Evolutionary conservation across 768 basidiomycete species (phyloP).

Genomic region (Leccinum sublutescens): DNA sequence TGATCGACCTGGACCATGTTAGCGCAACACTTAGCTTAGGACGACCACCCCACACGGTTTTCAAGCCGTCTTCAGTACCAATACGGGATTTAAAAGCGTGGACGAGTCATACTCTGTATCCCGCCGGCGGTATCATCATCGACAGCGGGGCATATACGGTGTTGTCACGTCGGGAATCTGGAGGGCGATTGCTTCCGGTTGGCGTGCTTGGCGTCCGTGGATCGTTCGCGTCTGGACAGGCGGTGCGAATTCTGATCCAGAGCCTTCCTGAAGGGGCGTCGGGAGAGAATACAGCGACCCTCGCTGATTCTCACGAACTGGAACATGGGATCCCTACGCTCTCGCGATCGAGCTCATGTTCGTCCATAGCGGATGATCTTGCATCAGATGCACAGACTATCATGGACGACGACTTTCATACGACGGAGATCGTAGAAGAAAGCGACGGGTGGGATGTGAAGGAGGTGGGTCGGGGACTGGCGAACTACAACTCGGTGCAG

Average conservation of each 20-base stretch:
- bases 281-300: slow-evolving; percentile 29
- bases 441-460: slow-evolving; percentile 66
- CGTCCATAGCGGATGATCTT: slow-evolving; percentile 30
- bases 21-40: slow-evolving; percentile 21
- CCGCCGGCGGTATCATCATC: slow-evolving; percentile 85
- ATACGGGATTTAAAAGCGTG: slow-evolving; percentile 89
- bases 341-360: slow-evolving; percentile 39
- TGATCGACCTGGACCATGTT: slow-evolving; percentile 26
- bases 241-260: slow-evolving; percentile 77
- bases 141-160: slow-evolving; percentile 88
- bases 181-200: slow-evolving; percentile 87
- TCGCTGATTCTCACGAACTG: slow-evolving; percentile 18
- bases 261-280: slow-evolving; percentile 28
- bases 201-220: slow-evolving; percentile 88
- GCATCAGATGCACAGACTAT: slow-evolving; percentile 22
- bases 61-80: slow-evolving; percentile 69
- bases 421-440: slow-evolving; percentile 34
- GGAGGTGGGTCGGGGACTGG: slow-evolving; percentile 92
- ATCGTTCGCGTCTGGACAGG: slow-evolving; percentile 91
- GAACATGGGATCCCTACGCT: slow-evolving; percentile 33
- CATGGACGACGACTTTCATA: slow-evolving; percentile 33
- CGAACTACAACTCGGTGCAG: slow-evolving; percentile 95
- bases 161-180: slow-evolving; percentile 80
- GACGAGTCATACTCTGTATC: slow-evolving; percentile 93
- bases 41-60: slow-evolving; percentile 86